Conservation (phyloP, 768 basidiomycete genomes). For the Chalciporus sphaerocephalus region DNA sequence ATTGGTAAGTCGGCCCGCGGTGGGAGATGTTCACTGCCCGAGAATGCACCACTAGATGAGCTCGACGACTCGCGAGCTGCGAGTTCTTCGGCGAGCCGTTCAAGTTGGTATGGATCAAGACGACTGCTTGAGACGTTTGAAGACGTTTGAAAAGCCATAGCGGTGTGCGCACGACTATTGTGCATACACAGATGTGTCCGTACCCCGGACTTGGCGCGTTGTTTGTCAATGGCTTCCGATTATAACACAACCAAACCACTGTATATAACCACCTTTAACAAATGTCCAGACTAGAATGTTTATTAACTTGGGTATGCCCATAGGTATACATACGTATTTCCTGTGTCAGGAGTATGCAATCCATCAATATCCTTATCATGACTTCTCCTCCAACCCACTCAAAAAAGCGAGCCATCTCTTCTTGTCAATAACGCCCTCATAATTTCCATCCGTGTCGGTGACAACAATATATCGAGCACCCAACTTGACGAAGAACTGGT, state of each 20-base stretch:
- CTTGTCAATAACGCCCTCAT: conserved; percentile 90
- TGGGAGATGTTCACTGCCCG: conserved; percentile 7
- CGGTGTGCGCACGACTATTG: neutral
- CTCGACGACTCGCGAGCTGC: conserved; percentile 45
- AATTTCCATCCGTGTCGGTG: conserved; percentile 75
- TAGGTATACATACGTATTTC: neutral
- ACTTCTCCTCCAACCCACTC: conserved; percentile 63
- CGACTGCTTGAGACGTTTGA: conserved; percentile 11
- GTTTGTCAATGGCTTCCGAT: conserved; percentile 24
- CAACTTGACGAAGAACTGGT: conserved; percentile 91
- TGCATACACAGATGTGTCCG: neutral
- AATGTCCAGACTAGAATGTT: neutral
- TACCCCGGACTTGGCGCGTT: neutral
- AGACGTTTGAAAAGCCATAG: conserved; percentile 19
- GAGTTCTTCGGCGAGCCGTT: conserved; percentile 71
- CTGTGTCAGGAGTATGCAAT: neutral
- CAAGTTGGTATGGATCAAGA: conserved; percentile 60
- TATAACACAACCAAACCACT: conserved; percentile 25
- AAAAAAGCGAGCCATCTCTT: conserved; percentile 91
- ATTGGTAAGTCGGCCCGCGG: conserved; percentile 50
- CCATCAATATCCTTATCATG: conserved; percentile 1
- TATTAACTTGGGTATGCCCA: neutral
- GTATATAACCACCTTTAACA: conserved; percentile 1
- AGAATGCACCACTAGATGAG: conserved; percentile 5
- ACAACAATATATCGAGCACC: conserved; percentile 89